Percentiles rank a stretch among this genome's conserved stretches.
These are phyloP conservation scores for Ogataea trehaloabstinens DNA, from an alignment of 805 yeast species.

Conservation along the genomic window DNA sequence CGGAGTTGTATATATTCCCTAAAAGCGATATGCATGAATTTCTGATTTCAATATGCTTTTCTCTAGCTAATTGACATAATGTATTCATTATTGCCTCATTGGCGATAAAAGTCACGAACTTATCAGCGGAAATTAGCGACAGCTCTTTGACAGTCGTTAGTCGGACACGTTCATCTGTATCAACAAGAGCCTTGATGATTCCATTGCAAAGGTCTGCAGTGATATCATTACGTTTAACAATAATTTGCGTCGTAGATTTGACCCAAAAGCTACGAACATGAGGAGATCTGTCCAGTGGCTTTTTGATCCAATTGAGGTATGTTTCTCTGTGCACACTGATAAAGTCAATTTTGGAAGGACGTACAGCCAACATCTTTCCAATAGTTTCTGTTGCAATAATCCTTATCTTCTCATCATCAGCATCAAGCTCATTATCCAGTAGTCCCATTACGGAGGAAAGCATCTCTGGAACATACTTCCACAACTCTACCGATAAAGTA, in stretches of 20 bases:
- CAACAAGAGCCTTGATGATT: constrained; percentile 65
- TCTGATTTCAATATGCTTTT: constrained; percentile 65
- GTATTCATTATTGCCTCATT: constrained; percentile 48
- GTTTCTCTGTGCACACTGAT: constrained; percentile 54
- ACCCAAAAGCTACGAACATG: constrained; percentile 71
- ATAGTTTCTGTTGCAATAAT: constrained; percentile 69
- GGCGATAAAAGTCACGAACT: constrained; percentile 48
- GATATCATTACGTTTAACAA: constrained; percentile 44
- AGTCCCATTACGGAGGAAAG: constrained; percentile 73
- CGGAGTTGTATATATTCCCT: constrained; percentile 54
- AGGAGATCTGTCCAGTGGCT: constrained; percentile 66
- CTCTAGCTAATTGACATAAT: constrained; percentile 65
- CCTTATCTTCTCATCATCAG: constrained; percentile 64
- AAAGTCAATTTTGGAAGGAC: constrained; percentile 55
- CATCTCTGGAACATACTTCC: constrained; percentile 77
- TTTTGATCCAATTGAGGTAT: constrained; percentile 71
- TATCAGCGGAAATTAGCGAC: constrained; percentile 42
- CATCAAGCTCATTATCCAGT: constrained; percentile 74
- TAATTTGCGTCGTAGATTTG: constrained; percentile 48
- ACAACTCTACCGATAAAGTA: constrained; percentile 58
- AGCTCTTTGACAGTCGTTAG: constrained; percentile 55
- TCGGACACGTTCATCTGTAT: constrained; percentile 73
- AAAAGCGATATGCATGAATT: constrained; percentile 52
- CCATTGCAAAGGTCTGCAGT: constrained; percentile 55
- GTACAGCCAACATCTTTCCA: constrained; percentile 57